Conservation (phyloP, 1,284 basidiomycete genomes). For the Porodaedalea pini region DNA sequence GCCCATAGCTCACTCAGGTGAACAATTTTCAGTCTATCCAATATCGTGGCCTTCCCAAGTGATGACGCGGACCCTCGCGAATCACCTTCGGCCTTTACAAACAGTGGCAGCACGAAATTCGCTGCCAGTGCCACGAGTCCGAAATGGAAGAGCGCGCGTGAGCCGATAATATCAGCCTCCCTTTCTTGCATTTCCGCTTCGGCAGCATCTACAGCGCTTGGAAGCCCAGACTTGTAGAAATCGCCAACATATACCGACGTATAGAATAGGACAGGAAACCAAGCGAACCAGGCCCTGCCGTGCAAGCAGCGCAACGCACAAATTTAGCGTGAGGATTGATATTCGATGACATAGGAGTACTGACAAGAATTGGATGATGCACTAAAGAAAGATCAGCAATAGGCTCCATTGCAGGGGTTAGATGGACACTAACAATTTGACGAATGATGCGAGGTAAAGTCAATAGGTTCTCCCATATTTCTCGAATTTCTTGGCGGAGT, state of each 20-base stretch:
- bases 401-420: not conserved
- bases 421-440: slow-evolving; percentile 56
- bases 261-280: slow-evolving; percentile 91
- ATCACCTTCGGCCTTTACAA: slow-evolving; percentile 43
- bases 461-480: slow-evolving; percentile 67
- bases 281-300: slow-evolving; percentile 73
- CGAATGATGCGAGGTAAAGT: slow-evolving; percentile 73
- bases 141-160: slow-evolving; percentile 78
- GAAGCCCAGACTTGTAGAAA: slow-evolving; percentile 61
- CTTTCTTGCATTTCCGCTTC: slow-evolving; percentile 41
- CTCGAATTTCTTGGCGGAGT: slow-evolving; percentile 49
- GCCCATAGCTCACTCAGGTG: slow-evolving; percentile 74
- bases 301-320: slow-evolving; percentile 15
- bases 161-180: slow-evolving; percentile 78
- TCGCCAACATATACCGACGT: slow-evolving; percentile 85
- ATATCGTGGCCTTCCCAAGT: slow-evolving; percentile 27
- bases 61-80: slow-evolving; percentile 21
- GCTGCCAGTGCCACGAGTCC: slow-evolving; percentile 66
- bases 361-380: slow-evolving; percentile 84
- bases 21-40: slow-evolving; percentile 39
- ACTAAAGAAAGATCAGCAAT: slow-evolving; percentile 39
- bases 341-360: slow-evolving; percentile 29
- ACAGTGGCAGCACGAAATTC: slow-evolving; percentile 71
- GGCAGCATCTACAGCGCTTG: slow-evolving; percentile 34
- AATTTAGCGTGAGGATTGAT: not conserved